Evolutionary conservation across 164 flowering plant species (phyloP), one percentile per base, ranked within the genome.

Genomic region (Dillenia suffruticosa): DNA sequence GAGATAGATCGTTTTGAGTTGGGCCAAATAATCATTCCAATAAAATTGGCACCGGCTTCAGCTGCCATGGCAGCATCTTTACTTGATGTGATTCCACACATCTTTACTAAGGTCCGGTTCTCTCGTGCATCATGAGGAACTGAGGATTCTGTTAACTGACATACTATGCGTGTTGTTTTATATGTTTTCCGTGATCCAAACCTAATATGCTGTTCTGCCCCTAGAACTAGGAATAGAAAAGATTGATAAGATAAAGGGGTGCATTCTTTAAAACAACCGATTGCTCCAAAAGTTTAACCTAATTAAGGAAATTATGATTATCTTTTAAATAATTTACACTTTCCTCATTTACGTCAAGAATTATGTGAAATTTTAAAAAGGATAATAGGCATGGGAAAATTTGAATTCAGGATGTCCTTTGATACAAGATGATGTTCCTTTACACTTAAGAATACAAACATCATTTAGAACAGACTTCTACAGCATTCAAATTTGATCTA

Each of bases 11-110:
- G 96, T 66, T 87, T 94, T 43, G 97, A 89, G 50, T 89, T 81
- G 48, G 98, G 98, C 97, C 97, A 94, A 54, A 94, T 51, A 68
- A 89, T 94, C 99, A 91, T 91, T 63, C 97, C 99, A 49, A 94
- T 84, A 61, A 89, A 81, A 74, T 82, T 51, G 53, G 94, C 94
- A 54, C 94, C 94, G 40, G 89, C 85, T 76, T 87, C 87, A 61
- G 87, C 86, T 58, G 93, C 93, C 68, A 76, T 54, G 1, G 85
- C 88, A 73, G 93, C 93, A 76, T 87, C 93, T 75, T 62, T 76
- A 47, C 87, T 77, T 46, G 90, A 83, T 54, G 86, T 87, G 64
- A 89, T 82, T 43, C 97, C 98, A 72, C 98, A 90, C 93, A 94
- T 94, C 77, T 94, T 94, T 44, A 94, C 82, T 57, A 81, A 71